Evolutionary conservation across 2,329 filamentous ascomycete genomes (phyloP).

Genomic region (Exophiala aquamarina): DNA sequence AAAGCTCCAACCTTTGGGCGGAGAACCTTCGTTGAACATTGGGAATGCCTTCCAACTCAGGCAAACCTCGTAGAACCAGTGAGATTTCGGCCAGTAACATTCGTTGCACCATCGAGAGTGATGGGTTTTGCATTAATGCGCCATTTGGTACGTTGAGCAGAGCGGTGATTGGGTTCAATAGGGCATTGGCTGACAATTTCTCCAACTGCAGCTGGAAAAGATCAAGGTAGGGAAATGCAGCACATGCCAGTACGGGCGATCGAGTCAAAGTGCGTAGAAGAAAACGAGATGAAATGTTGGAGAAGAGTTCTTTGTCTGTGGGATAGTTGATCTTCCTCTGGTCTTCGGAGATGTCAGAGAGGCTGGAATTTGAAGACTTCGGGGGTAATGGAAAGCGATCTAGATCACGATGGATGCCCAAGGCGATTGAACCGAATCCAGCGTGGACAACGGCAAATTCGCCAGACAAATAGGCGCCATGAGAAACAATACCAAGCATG

Average conservation of each 20-base stretch:
- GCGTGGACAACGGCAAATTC: constrained; percentile 58
- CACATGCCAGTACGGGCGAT: constrained; percentile 61
- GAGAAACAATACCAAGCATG: constrained; percentile 67
- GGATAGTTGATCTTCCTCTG: constrained; percentile 23
- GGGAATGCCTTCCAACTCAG: constrained; percentile 67
- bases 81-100: constrained; percentile 73
- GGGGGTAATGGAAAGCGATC: constrained; percentile 26
- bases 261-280: constrained; percentile 65
- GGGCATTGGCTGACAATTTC: constrained; percentile 70
- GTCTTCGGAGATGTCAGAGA: constrained; percentile 23
- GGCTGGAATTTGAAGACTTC: constrained; percentile 13
- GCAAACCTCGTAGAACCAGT: constrained; percentile 68
- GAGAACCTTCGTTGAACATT: constrained; percentile 61
- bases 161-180: constrained; percentile 79
- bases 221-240: constrained; percentile 57
- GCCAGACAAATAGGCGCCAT: constrained; percentile 52
- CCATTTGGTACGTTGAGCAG: constrained; percentile 76
- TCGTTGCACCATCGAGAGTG: constrained; percentile 66
- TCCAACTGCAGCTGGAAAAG: constrained; percentile 75
- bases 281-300: constrained; percentile 50
- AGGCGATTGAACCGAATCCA: constrained; percentile 58
- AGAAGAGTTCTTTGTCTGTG: constrained; percentile 26
- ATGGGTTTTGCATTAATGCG: constrained; percentile 65
- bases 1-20: constrained; percentile 60
- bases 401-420: constrained; percentile 51